Base-by-base conservation (phyloP, 2,329 filamentous ascomycete genomes). In the Trichoderma harzianum region DNA sequence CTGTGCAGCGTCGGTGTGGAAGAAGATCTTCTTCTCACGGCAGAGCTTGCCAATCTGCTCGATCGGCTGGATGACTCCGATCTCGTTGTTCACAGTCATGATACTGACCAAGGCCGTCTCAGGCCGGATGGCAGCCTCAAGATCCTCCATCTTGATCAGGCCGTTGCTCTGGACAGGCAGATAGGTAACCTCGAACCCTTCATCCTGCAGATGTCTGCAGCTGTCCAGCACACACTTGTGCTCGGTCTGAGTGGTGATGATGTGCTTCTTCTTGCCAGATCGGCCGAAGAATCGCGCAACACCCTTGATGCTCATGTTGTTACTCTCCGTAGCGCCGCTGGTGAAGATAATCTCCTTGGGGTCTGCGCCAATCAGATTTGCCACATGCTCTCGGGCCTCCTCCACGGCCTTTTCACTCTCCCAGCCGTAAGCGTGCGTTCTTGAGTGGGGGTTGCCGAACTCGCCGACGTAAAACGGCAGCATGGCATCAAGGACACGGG, bases 291-390 rank as follows among this genome's bases (percentile, higher is more conserved):
- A 99, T 74, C 95, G 89, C 24, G 96, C 95, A 10, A 99, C 95
- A 74, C 96, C 96, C 85, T 99, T 99, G 85, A 99, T 94, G 82
- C 94, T 97, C 96, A 99, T 99, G 79, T 99, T 99, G 84, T 99
- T 99, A 80, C 94, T 98, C 85, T 99, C 96, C 0, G 96, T 99
- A 18, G 96, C 96, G 70, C 96, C 96, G 78, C 95, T 98, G 7
- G 96, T 99, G 84, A 99, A 98, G 78, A 99, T 97, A 75, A 99
- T 98, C 81, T 99, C 96, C 83, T 99, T 99, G 7, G 96, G 86
- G 80, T 99, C 94, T 32, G 96, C 96, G 30, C 95, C 95, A 75
- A 99, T 96, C 70, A 99, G 88, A 51, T 87, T 87, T 3, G 96
- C 96, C 75, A 98, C 87, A 78, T 98, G 89, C 77, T 88, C 88